Evolutionary conservation across 805 yeast genomes (phyloP).

Genomic region (Kazachstania africana): DNA sequence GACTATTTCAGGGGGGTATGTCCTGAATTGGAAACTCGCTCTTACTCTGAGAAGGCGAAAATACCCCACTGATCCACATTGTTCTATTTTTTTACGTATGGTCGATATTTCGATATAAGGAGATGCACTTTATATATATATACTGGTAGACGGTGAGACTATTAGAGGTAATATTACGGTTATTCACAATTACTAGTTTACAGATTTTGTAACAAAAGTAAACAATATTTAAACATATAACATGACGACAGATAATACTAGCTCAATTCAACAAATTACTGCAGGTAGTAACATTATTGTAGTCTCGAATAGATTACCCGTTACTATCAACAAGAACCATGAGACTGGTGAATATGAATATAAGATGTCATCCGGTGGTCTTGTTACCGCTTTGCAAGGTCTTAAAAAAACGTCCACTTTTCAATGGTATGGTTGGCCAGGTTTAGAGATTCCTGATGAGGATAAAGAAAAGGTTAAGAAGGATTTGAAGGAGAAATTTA

Average conservation of each 20-base stretch:
- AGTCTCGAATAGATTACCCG: conserved; percentile 91
- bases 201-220: too few relatives aligned
- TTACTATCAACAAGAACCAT: conserved; percentile 61
- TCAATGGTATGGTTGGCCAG: conserved; percentile 99
- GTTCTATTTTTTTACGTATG: too few relatives aligned
- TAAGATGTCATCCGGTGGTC: conserved; percentile 92
- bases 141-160: too few relatives aligned
- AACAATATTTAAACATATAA: too few relatives aligned
- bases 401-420: conserved; percentile 70
- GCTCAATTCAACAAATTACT: background rate
- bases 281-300: conserved; percentile 76
- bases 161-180: too few relatives aligned
- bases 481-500: conserved; percentile 67
- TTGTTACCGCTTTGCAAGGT: conserved; percentile 92
- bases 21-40: too few relatives aligned
- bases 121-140: too few relatives aligned
- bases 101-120: too few relatives aligned
- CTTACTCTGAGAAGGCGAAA: too few relatives aligned
- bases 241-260: background rate
- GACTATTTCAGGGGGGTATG: too few relatives aligned
- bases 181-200: too few relatives aligned
- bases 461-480: conserved; percentile 58
- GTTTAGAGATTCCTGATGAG: conserved; percentile 68
- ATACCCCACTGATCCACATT: too few relatives aligned
- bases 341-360: conserved; percentile 60